Percentiles rank a stretch among this genome's conserved stretches.
Conservation (phyloP, 1,284 basidiomycete genomes). For the Cryptococcus jaspeensis region DNA sequence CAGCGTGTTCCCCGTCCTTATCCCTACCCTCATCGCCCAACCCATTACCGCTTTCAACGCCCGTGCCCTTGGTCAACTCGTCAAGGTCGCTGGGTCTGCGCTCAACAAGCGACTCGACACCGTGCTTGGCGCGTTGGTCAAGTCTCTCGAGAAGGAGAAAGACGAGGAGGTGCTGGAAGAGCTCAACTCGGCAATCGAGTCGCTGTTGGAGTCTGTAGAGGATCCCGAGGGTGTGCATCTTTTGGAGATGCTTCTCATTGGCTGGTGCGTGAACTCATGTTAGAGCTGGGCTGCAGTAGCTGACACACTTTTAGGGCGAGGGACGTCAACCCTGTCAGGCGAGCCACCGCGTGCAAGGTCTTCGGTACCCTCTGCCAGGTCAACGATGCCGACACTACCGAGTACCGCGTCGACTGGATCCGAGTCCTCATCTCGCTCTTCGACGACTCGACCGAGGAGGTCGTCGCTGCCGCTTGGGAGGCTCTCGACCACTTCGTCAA, state of each 20-base stretch:
- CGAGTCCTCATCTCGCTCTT: slow-evolving; percentile 84
- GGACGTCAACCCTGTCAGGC: slow-evolving; percentile 65
- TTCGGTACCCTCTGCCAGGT: slow-evolving; percentile 80
- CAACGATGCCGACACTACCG: slow-evolving; percentile 68
- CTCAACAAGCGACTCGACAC: slow-evolving; percentile 77
- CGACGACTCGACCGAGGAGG: slow-evolving; percentile 71
- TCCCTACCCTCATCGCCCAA: slow-evolving; percentile 84
- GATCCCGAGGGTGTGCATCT: slow-evolving; percentile 85
- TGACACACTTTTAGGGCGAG: slow-evolving; percentile 63
- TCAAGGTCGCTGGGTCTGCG: slow-evolving; percentile 88
- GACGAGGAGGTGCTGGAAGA: slow-evolving; percentile 70
- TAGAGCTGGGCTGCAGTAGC: not conserved
- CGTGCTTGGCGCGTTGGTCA: slow-evolving; percentile 73
- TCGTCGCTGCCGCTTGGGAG: slow-evolving; percentile 79
- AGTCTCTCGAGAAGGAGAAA: slow-evolving; percentile 59
- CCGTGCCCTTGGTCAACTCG: slow-evolving; percentile 83
- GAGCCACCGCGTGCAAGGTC: slow-evolving; percentile 73
- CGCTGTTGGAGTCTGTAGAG: slow-evolving; percentile 71
- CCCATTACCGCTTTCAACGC: slow-evolving; percentile 97
- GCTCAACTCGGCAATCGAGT: slow-evolving; percentile 71
- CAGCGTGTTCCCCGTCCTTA: slow-evolving; percentile 96
- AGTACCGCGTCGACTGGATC: slow-evolving; percentile 93
- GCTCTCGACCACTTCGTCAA: slow-evolving; percentile 88
- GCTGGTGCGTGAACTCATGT: slow-evolving; percentile 62
- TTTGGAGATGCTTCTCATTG: slow-evolving; percentile 82